phyloP scores from a whole-genome alignment of 1,139 yeast genomes.

The Kodamaea fungicola region DNA sequence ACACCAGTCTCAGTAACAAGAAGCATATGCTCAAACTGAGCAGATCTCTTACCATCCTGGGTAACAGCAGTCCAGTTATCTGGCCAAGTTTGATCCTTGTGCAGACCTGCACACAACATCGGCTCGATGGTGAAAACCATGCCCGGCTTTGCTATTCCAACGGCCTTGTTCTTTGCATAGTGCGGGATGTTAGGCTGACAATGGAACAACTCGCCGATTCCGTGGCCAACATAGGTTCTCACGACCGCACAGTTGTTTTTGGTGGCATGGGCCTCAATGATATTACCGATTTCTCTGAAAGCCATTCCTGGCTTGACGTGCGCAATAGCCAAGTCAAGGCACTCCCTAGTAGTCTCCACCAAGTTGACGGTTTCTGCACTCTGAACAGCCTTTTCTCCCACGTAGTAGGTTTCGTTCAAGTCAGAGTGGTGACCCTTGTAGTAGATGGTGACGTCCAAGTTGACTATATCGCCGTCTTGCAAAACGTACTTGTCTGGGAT shows the following conservation, averaged over 20 bases:
- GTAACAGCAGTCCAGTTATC: slow-evolving; percentile 97
- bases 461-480: slow-evolving; percentile 91
- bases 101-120: slow-evolving; percentile 88
- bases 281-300: slow-evolving; percentile 82
- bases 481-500: slow-evolving; percentile 86
- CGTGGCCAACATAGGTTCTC: slow-evolving; percentile 92
- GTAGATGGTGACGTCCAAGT: slow-evolving; percentile 83
- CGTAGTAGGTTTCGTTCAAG: slow-evolving; percentile 93
- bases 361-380: slow-evolving; percentile 78
- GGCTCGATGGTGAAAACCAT: slow-evolving; percentile 98
- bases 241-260: slow-evolving; percentile 82
- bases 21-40: slow-evolving; percentile 94
- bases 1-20: slow-evolving; percentile 92
- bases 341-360: slow-evolving; percentile 92
- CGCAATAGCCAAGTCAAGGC: slow-evolving; percentile 77
- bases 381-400: slow-evolving; percentile 80
- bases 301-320: slow-evolving; percentile 90
- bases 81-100: slow-evolving; percentile 87
- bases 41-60: slow-evolving; percentile 81
- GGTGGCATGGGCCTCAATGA: slow-evolving; percentile 84
- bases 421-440: slow-evolving; percentile 92
- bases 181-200: slow-evolving; percentile 93
- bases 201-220: slow-evolving; percentile 84
- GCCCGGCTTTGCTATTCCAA: slow-evolving; percentile 94
- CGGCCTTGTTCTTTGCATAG: slow-evolving; percentile 87